Evolutionary conservation across 2,329 filamentous ascomycete species (phyloP).

Genomic region (Atkinsonella hypoxylon): DNA sequence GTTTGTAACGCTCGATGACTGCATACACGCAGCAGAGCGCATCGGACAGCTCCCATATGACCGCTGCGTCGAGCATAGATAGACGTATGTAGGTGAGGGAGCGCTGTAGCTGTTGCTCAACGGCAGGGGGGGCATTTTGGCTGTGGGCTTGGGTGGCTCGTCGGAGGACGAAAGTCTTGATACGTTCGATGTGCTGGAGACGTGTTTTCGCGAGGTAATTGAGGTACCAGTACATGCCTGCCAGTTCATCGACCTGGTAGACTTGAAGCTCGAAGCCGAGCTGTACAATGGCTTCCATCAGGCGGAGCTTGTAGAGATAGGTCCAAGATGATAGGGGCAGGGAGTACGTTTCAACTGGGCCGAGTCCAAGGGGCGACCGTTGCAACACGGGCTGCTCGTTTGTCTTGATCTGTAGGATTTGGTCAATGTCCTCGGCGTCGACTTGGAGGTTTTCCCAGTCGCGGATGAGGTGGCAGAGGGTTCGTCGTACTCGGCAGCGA

Average conservation of each 20-base stretch:
- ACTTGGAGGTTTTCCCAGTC: slow-evolving; percentile 78
- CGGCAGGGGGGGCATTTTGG: slow-evolving; percentile 11
- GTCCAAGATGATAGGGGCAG: slow-evolving; percentile 79
- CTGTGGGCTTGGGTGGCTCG: slow-evolving; percentile 20
- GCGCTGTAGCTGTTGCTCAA: slow-evolving; percentile 32
- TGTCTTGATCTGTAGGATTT: slow-evolving; percentile 48
- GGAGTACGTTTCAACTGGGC: slow-evolving; percentile 44
- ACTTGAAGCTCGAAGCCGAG: slow-evolving; percentile 90
- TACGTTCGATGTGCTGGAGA: slow-evolving; percentile 58
- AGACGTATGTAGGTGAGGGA: slow-evolving; percentile 45
- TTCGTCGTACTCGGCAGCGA: slow-evolving; percentile 75
- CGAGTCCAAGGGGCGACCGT: slow-evolving; percentile 20
- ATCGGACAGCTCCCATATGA: slow-evolving; percentile 44
- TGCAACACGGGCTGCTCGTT: slow-evolving; percentile 48
- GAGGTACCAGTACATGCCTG: slow-evolving; percentile 86
- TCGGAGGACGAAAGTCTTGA: slow-evolving; percentile 50
- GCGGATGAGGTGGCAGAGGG: slow-evolving; percentile 70
- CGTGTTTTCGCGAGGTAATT: slow-evolving; percentile 59
- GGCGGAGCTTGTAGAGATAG: slow-evolving; percentile 77
- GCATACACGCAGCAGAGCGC: slow-evolving; percentile 52
- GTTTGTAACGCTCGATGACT: slow-evolving; percentile 44
- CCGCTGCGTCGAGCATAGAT: slow-evolving; percentile 52
- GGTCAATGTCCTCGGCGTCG: slow-evolving; percentile 69
- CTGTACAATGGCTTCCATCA: slow-evolving; percentile 79
- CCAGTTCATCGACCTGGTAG: slow-evolving; percentile 75